Conservation (phyloP, 768 basidiomycete species). For the Trametes elegans region DNA sequence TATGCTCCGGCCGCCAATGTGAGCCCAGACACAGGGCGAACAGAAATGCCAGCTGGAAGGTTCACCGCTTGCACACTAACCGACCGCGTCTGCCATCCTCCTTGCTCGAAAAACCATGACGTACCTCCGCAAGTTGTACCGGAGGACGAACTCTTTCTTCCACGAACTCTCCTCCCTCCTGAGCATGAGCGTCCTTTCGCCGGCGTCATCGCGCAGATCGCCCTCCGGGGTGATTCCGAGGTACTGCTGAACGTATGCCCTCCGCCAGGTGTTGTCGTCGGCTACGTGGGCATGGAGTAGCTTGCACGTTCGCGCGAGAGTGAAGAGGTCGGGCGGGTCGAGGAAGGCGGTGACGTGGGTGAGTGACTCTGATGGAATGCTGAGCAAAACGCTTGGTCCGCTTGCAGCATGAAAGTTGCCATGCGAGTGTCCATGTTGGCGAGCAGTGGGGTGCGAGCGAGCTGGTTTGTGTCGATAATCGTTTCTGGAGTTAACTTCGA, state of each 20-base stretch:
- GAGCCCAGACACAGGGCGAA: no score
- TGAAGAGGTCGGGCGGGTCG: slow-evolving; percentile 57
- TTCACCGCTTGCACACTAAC: no score
- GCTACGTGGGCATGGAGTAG: slow-evolving; percentile 62
- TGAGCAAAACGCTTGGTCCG: slow-evolving; percentile 35
- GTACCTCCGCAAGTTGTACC: slow-evolving; percentile 56
- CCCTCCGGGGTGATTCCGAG: slow-evolving; percentile 65
- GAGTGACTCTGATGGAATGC: slow-evolving; percentile 69
- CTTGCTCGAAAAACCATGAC: slow-evolving; percentile 17
- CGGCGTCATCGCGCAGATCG: slow-evolving; percentile 41
- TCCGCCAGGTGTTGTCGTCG: slow-evolving; percentile 77
- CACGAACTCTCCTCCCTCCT: slow-evolving; percentile 58
- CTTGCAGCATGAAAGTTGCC: slow-evolving; percentile 23
- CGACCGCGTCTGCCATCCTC: no score
- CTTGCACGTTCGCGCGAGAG: slow-evolving; percentile 52
- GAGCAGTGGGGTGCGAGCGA: slow-evolving; percentile 27
- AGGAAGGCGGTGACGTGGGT: slow-evolving; percentile 75
- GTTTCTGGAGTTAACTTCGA: slow-evolving; percentile 39
- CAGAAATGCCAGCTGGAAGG: no score
- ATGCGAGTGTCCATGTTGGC: slow-evolving; percentile 50
- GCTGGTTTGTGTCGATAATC: slow-evolving; percentile 32
- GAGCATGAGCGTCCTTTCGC: slow-evolving; percentile 45
- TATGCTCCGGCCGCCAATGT: no score
- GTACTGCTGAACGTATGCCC: slow-evolving; percentile 69
- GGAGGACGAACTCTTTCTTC: slow-evolving; percentile 65